phyloP scores from a whole-genome alignment of 257 asterid genomes.

The Thymus mandschuricus region DNA sequence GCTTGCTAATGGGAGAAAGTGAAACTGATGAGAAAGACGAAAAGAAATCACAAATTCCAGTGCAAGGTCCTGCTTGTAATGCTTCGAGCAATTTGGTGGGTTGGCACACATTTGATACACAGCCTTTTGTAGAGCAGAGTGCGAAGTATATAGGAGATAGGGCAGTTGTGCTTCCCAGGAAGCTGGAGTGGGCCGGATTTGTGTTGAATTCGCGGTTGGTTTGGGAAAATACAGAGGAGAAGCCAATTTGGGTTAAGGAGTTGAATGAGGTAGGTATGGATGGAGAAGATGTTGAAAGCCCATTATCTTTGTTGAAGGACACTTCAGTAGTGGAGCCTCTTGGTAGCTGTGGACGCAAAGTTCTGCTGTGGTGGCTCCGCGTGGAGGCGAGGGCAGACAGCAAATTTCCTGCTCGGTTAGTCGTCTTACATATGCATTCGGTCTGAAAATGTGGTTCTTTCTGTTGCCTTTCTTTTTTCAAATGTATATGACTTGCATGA shows the following conservation, averaged over 20 bases:
- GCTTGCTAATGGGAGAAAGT: conserved; percentile 35
- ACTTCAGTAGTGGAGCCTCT: conserved; percentile 87
- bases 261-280: conserved; percentile 55
- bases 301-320: conserved; percentile 72
- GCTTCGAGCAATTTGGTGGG: conserved; percentile 78
- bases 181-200: conserved; percentile 96
- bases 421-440: conserved; percentile 28
- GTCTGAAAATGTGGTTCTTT: conserved; percentile 21
- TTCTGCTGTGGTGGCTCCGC: conserved; percentile 97
- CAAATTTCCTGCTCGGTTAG: conserved; percentile 96
- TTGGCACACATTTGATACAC: conserved; percentile 74
- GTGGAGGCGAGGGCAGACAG: conserved; percentile 98
- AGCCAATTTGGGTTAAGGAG: conserved; percentile 83
- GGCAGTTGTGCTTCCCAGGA: conserved; percentile 82
- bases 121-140: conserved; percentile 55
- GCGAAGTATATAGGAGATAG: conserved; percentile 85
- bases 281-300: conserved; percentile 68
- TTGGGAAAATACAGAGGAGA: conserved; percentile 73
- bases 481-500: conserved; percentile 19
- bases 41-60: conserved; percentile 57
- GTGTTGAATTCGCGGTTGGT: conserved; percentile 81
- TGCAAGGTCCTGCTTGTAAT: conserved; percentile 98
- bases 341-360: conserved; percentile 88
- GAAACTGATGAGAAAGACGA: conserved; percentile 53
- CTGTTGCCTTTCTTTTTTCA: not conserved